Percentiles rank a stretch among this genome's conserved stretches.
Evolutionary conservation across 2,329 filamentous ascomycete genomes (phyloP).

Genomic region (Myotisia sp.): DNA sequence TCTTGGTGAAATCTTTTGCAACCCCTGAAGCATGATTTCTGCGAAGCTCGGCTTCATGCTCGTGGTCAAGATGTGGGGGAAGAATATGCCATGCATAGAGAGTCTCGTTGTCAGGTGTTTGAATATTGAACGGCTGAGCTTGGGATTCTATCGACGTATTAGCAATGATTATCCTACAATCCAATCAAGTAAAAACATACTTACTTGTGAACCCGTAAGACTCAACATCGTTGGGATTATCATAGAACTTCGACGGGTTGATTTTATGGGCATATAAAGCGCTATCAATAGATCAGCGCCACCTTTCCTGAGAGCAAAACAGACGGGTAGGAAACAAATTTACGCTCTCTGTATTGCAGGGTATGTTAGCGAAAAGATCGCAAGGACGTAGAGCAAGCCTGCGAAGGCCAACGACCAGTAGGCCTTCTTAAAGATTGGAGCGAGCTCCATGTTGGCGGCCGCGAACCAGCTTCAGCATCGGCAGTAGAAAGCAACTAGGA

Average conservation of each 20-base stretch:
- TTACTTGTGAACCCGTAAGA: conserved; percentile 74
- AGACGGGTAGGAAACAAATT: conserved; percentile 19
- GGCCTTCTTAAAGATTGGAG: conserved; percentile 37
- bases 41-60: conserved; percentile 52
- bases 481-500: too few species aligned
- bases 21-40: conserved; percentile 40
- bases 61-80: conserved; percentile 59
- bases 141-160: conserved; percentile 51
- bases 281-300: conserved; percentile 33
- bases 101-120: conserved; percentile 58
- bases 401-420: conserved; percentile 45
- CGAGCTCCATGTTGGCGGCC: conserved; percentile 28
- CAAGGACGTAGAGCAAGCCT: conserved; percentile 50
- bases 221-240: conserved; percentile 60
- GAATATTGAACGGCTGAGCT: conserved; percentile 69
- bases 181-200: conserved; percentile 14
- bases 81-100: conserved; percentile 87
- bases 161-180: conserved; percentile 12
- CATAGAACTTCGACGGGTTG: conserved; percentile 55
- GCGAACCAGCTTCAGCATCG: too few species aligned
- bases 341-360: conserved; percentile 70
- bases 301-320: neutral
- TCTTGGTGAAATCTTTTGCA: conserved; percentile 33
- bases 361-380: conserved; percentile 51
- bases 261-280: conserved; percentile 73